These are phyloP conservation scores for Naganishia friedmannii DNA, from an alignment of 768 basidiomycete genomes.

Conservation along the genomic window DNA sequence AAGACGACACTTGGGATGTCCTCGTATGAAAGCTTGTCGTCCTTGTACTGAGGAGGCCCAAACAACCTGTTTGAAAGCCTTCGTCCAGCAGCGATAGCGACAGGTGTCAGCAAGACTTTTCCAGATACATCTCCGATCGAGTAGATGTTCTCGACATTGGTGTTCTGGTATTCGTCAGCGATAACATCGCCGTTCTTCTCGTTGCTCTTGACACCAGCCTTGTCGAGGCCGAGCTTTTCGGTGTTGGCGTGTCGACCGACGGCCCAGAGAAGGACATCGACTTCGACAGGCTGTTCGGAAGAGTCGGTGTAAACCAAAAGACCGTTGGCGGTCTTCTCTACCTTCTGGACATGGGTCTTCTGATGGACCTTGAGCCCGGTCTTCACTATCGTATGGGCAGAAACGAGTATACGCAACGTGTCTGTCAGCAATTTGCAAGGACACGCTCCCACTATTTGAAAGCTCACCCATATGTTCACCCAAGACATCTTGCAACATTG, in stretches of 20 bases:
- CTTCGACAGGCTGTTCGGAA: slow-evolving; percentile 70
- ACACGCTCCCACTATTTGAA: neutral
- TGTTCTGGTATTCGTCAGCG: slow-evolving; percentile 89
- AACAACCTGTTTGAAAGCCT: slow-evolving; percentile 84
- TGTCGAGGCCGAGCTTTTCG: slow-evolving; percentile 70
- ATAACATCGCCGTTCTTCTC: slow-evolving; percentile 77
- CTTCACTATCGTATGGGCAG: slow-evolving; percentile 57
- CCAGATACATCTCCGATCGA: slow-evolving; percentile 92
- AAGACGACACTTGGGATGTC: slow-evolving; percentile 95
- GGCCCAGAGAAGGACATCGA: slow-evolving; percentile 87
- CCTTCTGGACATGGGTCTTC: slow-evolving; percentile 66
- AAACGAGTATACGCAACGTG: neutral
- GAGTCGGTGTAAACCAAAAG: slow-evolving; percentile 73
- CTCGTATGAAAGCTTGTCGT: slow-evolving; percentile 80
- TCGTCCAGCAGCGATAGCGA: slow-evolving; percentile 93
- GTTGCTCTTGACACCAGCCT: slow-evolving; percentile 66
- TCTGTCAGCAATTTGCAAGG: neutral
- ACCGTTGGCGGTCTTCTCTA: slow-evolving; percentile 65
- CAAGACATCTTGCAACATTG: slow-evolving; percentile 73
- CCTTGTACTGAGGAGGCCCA: slow-evolving; percentile 77
- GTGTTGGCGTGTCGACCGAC: slow-evolving; percentile 85
- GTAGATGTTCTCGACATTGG: slow-evolving; percentile 66
- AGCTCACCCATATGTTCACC: slow-evolving; percentile 72
- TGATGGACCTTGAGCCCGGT: slow-evolving; percentile 88
- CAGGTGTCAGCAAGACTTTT: slow-evolving; percentile 88